Evolutionary conservation across 805 yeast species (phyloP), one percentile per base, ranked within the genome.

Genomic region (Crinitomyces ghanaensis): DNA sequence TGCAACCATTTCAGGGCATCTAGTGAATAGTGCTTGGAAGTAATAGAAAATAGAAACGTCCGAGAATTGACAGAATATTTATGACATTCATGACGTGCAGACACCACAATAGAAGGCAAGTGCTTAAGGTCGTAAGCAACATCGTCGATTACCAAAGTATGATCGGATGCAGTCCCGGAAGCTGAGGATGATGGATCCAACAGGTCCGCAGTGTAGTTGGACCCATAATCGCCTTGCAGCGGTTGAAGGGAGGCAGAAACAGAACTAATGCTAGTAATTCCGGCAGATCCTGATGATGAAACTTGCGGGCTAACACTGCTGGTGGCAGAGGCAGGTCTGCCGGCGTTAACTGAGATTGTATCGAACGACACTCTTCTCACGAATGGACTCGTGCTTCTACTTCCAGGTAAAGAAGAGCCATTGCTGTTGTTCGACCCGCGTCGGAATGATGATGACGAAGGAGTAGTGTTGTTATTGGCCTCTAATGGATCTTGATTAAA

Each of bases 1-100:
- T 32, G 14, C n/a, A 42, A 30, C 49, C 49, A 45, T 18, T 27
- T 31, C 17, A 45, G 32, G 3, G 49, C 42, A 6, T 17, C 17
- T 5, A 31, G 12, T 6, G 43, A 34, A 31, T 42, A 36, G 16
- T 32, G 30, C 35, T 44, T 38, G 23, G 38, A 26, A 12, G 39
- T 35, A 16, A 39, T 19, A 2, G 46, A 37, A 24, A 42, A 44
- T 25, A 45, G 30, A 25, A 42, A 35, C 3, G 46, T 44, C 15
- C 48, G 30, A 6, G 46, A 39, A 12, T 19, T 27, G 26, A 16
- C 16, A 6, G 35, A 28, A 19, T 28, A 14, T 14, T 22, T 14
- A 25, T 37, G 36, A 13, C 32, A 30, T n/a, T 26, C 18, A 28
- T 44, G 48, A 11, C 40, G 37, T n/a, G 45, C 31, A 6, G 43